Evolutionary conservation across 495 filamentous ascomycete genomes (phyloP).

Genomic region (Sabuloglossum arenarium): DNA sequence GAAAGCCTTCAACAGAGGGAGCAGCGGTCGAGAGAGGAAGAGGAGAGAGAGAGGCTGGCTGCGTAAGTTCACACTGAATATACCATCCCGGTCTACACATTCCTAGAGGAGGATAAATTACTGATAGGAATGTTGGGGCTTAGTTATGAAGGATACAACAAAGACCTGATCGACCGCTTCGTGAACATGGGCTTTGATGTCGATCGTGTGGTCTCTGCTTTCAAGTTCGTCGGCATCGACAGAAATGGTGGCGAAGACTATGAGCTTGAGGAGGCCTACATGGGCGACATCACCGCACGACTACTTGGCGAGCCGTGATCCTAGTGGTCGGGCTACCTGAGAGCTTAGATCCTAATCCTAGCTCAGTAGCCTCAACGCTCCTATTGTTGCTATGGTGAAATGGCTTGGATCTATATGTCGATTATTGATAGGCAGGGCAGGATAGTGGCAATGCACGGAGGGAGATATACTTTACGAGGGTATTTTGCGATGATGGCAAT

Average conservation of each 20-base stretch:
- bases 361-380: background rate
- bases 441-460: background rate
- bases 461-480: background rate
- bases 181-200: conserved; percentile 86
- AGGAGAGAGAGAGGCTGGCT: conserved; percentile 25
- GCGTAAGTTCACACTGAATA: conserved; percentile 10
- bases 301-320: conserved; percentile 52
- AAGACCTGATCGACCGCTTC: conserved; percentile 72
- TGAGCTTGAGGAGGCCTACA: conserved; percentile 64
- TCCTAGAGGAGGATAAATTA: background rate
- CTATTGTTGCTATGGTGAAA: background rate
- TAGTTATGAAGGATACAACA: conserved; percentile 82
- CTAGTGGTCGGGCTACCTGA: background rate
- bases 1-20: conserved; percentile 18
- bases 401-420: background rate
- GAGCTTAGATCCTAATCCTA: background rate
- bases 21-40: conserved; percentile 25
- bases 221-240: conserved; percentile 65
- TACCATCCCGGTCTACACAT: background rate
- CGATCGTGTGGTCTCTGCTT: conserved; percentile 67
- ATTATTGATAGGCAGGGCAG: conserved; percentile 2
- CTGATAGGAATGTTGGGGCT: background rate
- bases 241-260: conserved; percentile 57
- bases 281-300: conserved; percentile 73
- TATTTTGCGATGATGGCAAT: background rate